Base-by-base conservation (phyloP, 2,329 filamentous ascomycete species). In the Chaetomiaceae sp. region DNA sequence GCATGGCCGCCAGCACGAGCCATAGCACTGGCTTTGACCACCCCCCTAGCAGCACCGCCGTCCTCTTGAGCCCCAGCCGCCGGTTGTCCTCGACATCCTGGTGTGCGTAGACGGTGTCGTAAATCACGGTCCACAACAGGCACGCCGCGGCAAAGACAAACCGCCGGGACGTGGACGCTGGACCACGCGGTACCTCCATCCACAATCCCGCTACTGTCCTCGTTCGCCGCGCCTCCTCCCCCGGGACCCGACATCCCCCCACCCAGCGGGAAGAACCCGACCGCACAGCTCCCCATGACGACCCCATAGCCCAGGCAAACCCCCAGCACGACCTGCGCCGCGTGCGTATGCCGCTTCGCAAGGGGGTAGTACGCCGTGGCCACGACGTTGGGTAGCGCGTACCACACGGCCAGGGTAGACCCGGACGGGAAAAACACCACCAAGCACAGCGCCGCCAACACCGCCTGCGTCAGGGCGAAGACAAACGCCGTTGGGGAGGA, bases 311-410 rank as follows among this genome's bases (percentile, higher is more conserved):
- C 57, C 10, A 66, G 52, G 30, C 60, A 60, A 33, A 60, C 58
- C 2, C 65, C 65, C 3, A 68, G 59, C 10, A 66, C 62, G 11
- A 66, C 11, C 54, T 67, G 65, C 3, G 62, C 51, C 18, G 62
- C 57, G 47, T 65, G 53, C n/a, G 62, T 67, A 49, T 64, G 62
- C 2, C 63, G 56, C 54, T 68, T 68, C 2, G 62, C 60, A 47
- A 54, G 60, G 1, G 65, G 65, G 52, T 68, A 67, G 26, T 48
- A 49, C 35, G 18, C 24, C 10, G 62, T 59, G 33, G 54, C 62
- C 1, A 60, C 57, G 12, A 64, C 38, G 17, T 56, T 55, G 27
- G 56, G 56, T n/a, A 60, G 42, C 0, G 54, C 55, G 40, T 56
- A 58, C 30, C 17, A 12, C 11, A 34, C 3, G 2, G 20, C 56